Evolutionary conservation across 2,329 filamentous ascomycete genomes (phyloP), one percentile per base, ranked within the genome.

Genomic region (Furcasterigmium furcatum): DNA sequence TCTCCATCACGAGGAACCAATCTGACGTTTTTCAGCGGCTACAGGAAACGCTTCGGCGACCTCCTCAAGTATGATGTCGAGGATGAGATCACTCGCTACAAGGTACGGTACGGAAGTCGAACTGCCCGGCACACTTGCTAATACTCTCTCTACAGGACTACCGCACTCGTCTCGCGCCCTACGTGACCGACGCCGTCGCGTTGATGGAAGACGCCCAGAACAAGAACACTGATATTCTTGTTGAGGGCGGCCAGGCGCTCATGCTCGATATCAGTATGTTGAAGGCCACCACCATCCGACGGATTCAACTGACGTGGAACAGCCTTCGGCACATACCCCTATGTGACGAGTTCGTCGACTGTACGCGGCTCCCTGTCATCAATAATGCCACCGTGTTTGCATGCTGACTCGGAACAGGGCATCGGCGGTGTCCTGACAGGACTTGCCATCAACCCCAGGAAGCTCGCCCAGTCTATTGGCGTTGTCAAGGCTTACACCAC

Each of bases 41-140:
- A 78, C 66, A 75, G 81, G 69, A 83, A 85, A 68, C 73, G 84
- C 43, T 90, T 82, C 55, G 85, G 86, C 8, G 79, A 85, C 53
- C 65, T 87, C 21, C 65, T 86, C 45, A 61, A 80, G 52, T 80
- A 81, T 60, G 82, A 90, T 50, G 74, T 84, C 7, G 84, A 91
- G 54, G 81, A 82, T 27, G 87, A 91, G 67, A 76, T 91, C 38
- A 45, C 39, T 20, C 47, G 46, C 36, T 52, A 51, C 32, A 45
- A 49, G 44, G 45, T 48, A n/a, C n/a, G n/a, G 43, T 52, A 52
- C 45, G 48, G 49, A 24, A 42, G n/a, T n/a, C n/a, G n/a, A n/a
- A 50, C 20, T 7, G 12, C 42, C 10, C 4, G 4, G 4, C 9
- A 18, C 6, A 21, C n/a, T n/a, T n/a, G n/a, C n/a, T n/a, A 27